A percentile compares a stretch with the other conserved stretches of the same genome.
These are phyloP conservation scores for Lasiosphaeris hirsuta DNA, from an alignment of 495 filamentous ascomycete genomes.

Conservation along the genomic window DNA sequence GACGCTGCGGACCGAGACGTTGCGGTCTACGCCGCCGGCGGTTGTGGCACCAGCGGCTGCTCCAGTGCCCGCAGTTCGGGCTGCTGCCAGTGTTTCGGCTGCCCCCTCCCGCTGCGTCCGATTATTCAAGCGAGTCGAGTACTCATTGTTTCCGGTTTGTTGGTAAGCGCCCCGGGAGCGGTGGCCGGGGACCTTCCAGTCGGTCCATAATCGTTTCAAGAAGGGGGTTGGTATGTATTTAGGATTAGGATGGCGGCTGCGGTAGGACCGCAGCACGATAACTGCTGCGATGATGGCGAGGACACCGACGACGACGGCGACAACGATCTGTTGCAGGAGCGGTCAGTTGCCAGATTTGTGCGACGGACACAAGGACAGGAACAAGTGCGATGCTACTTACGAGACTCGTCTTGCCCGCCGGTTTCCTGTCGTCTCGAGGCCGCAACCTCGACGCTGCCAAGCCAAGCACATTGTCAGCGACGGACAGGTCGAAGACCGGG, in stretches of 20 bases:
- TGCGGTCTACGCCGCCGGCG: slow-evolving; percentile 63
- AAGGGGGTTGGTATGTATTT: slow-evolving; percentile 56
- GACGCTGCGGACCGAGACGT: slow-evolving; percentile 82
- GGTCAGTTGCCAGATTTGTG: not conserved
- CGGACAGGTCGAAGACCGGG: not conserved
- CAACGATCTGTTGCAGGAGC: slow-evolving; percentile 18
- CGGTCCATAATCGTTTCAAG: slow-evolving; percentile 58
- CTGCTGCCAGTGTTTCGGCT: slow-evolving; percentile 16
- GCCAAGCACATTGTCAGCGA: not conserved
- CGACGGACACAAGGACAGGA: not conserved
- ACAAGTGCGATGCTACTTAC: not conserved
- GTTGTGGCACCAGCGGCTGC: slow-evolving; percentile 14
- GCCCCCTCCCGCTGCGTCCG: slow-evolving; percentile 20
- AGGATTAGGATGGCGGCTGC: slow-evolving; percentile 41
- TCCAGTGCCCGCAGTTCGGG: slow-evolving; percentile 6
- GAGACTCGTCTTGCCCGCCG: slow-evolving; percentile 10
- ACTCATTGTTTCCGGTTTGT: slow-evolving; percentile 22
- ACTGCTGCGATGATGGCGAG: slow-evolving; percentile 16
- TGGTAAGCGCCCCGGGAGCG: slow-evolving; percentile 18
- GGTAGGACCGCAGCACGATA: slow-evolving; percentile 18
- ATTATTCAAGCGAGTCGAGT: slow-evolving; percentile 22
- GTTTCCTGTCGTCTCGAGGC: not conserved
- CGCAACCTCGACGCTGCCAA: slow-evolving; percentile 9
- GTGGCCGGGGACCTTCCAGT: slow-evolving; percentile 46
- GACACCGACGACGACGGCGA: slow-evolving; percentile 20